Evolutionary conservation across 1,284 basidiomycete genomes (phyloP), one percentile per base, ranked within the genome.

Genomic region (Tilletiopsis washingtonensis): DNA sequence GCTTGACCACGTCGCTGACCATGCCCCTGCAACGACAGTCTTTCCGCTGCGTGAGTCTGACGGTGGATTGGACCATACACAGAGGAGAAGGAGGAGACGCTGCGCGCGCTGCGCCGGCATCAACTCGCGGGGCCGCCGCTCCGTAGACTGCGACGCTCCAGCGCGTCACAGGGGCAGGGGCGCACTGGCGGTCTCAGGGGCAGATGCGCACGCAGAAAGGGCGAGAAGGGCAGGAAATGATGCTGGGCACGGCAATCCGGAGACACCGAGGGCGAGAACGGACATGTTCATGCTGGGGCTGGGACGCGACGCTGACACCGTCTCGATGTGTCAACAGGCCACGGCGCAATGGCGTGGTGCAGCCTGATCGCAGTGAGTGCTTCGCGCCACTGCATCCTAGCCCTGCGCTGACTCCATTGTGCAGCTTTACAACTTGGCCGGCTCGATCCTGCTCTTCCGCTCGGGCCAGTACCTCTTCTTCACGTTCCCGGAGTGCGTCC

Each of bases 301-400:
- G 9, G 9, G 29, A 34, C 29, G 5, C 19, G n/a, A n/a, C n/a
- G n/a, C n/a, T n/a, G n/a, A 42, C 11, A n/a, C 21, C 44, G 20
- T 45, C 34, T 27, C 27, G 26, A 17, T 26, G n/a, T n/a, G n/a
- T n/a, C n/a, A n/a, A 15, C 43, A 43, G 41, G 56, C 45, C 48
- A 54, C 73, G 84, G 84, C 68, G 83, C 84, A 48, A 86, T 86
- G 62, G 83, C 81, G 40, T 86, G 83, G 84, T 81, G 76, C 57
- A 76, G 81, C 53, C 61, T 82, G 61, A 81, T 87, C 57, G 77
- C 80, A 56, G 71, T 78, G 17, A 85, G 85, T 74, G 85, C 81
- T 72, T 71, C 84, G 43, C 82, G 77, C 40, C 84, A 84, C 29
- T 81, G 82, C 48, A 73, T 86, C 48, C 80, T 86, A 78, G 46